Evolutionary conservation across 1,284 basidiomycete genomes (phyloP).

Genomic region (Pholiota adiposa): DNA sequence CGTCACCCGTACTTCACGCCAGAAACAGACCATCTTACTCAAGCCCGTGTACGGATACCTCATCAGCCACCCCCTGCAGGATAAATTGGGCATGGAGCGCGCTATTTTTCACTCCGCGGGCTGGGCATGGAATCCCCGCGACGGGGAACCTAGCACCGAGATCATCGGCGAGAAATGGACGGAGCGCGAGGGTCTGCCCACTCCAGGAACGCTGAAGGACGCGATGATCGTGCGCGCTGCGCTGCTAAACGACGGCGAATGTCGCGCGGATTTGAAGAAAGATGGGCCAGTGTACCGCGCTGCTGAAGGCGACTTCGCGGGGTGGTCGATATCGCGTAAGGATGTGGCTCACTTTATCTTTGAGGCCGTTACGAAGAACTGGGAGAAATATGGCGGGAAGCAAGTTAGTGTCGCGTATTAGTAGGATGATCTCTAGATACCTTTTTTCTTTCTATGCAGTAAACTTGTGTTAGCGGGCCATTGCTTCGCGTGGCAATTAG

Average conservation of each 20-base stretch:
- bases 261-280: conserved; percentile 43
- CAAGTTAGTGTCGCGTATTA: conserved; percentile 30
- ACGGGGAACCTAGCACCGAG: conserved; percentile 39
- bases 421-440: no score
- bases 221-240: conserved; percentile 58
- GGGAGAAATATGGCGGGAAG: conserved; percentile 57
- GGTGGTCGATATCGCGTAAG: conserved; percentile 60
- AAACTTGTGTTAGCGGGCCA: no score
- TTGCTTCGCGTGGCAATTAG: no score
- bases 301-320: conserved; percentile 39
- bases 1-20: conserved; percentile 46
- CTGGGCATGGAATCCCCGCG: conserved; percentile 44
- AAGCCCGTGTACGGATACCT: conserved; percentile 50
- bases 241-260: conserved; percentile 60
- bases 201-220: conserved; percentile 43
- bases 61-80: conserved; percentile 48
- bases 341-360: conserved; percentile 69
- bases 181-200: conserved; percentile 40
- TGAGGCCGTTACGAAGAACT: conserved; percentile 49
- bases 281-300: conserved; percentile 39
- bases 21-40: conserved; percentile 47
- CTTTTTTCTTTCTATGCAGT: no score
- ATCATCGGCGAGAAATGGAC: conserved; percentile 48
- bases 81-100: conserved; percentile 62
- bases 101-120: conserved; percentile 49